Evolutionary conservation across 306 rosid species (phyloP).

Genomic region (Casuarina equisetifolia): DNA sequence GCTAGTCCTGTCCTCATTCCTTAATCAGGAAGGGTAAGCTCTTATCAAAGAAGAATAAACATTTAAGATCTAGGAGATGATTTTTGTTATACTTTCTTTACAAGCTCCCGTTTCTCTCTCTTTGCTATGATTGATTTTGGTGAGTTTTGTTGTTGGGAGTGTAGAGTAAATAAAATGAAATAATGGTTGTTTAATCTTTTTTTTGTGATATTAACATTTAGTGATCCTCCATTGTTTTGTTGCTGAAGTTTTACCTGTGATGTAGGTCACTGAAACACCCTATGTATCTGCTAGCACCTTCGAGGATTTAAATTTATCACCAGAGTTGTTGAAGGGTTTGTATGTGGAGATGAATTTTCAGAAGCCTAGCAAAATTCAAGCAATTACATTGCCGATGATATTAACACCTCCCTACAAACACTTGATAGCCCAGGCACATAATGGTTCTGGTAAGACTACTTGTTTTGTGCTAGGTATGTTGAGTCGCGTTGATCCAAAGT

Average conservation of each 20-base stretch:
- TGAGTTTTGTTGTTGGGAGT: too few species aligned
- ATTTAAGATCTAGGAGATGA: background rate
- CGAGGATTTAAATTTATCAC: constrained; percentile 63
- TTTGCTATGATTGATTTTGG: too few species aligned
- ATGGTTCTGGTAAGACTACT: constrained; percentile 94
- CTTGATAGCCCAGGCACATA: constrained; percentile 91
- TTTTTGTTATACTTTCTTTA: too few species aligned
- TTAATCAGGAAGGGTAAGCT: too few species aligned
- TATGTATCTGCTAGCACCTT: constrained; percentile 78
- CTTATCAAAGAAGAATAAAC: too few species aligned
- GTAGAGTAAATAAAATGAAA: too few species aligned
- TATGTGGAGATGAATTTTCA: constrained; percentile 84
- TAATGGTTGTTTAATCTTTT: too few species aligned
- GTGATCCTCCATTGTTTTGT: background rate
- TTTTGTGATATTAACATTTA: too few species aligned
- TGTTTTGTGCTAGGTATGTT: constrained; percentile 95
- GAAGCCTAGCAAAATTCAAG: constrained; percentile 90
- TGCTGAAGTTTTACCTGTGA: constrained; percentile 12
- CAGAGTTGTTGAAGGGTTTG: constrained; percentile 74
- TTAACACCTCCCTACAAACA: constrained; percentile 70
- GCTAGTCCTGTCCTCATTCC: too few species aligned
- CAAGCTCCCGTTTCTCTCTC: too few species aligned
- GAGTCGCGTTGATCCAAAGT: constrained; percentile 73
- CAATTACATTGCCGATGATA: constrained; percentile 85
- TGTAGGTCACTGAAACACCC: constrained; percentile 76